Evolutionary conservation across 192 early-diverging fungal genomes (phyloP), one percentile per base, ranked within the genome.

Genomic region (Borealophlyctis nickersoniae): DNA sequence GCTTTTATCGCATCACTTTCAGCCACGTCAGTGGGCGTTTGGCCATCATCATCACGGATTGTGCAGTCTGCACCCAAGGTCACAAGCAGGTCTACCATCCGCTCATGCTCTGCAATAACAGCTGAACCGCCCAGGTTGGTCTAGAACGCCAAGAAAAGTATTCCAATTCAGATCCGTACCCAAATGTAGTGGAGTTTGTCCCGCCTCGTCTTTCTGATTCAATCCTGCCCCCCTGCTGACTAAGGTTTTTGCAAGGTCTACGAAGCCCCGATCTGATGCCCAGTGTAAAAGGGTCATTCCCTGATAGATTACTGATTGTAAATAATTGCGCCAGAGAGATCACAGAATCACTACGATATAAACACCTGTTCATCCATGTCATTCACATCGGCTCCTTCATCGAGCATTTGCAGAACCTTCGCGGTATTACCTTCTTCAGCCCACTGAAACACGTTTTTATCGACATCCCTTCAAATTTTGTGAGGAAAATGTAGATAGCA

Each of bases 231-330:
- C 66, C 14, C 50, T 9, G 11, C 13, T 27, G 0, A 72, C 7
- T 0, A 77, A 52, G 7, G 34, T 49, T 30, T 33, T 29, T 34
- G 62, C 63, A n/a, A 72, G 30, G 7, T 62, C 56, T 22, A 49
- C 35, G 28, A 56, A 32, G 9, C 61, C 69, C 29, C 69, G 36
- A 36, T 77, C 76, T 3, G 65, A 52, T 31, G 76, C 76, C 71
- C 72, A 77, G 64, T 77, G 76, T 16, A 77, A 58, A 4, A 68
- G 48, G 13, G 72, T 69, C 39, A 64, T 56, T 16, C 76, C 76
- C 27, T 64, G n/a, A n/a, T n/a, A 45, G 39, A 45, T 45, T 45
- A 7, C 39, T 7, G 9, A 45, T 13, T 7, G 19, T 45, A 45
- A 13, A 45, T 19, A 45, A 45, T 19, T 45, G 19, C 19, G 7